phyloP scores from a whole-genome alignment of 306 rosid genomes.

The Psophocarpus tetragonolobus region DNA sequence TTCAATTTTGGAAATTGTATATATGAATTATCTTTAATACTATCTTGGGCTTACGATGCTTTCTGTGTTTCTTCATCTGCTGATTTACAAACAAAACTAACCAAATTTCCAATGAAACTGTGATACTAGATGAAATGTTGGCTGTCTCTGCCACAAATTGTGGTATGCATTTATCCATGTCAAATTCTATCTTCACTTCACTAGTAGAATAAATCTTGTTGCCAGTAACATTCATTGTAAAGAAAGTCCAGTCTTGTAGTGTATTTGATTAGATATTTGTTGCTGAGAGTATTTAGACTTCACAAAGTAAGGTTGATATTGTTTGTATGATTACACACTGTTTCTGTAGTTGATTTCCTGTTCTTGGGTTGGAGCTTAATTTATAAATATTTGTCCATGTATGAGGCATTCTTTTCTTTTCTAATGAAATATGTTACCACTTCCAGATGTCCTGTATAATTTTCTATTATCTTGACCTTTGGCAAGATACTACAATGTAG shows the following conservation, averaged over 20 bases:
- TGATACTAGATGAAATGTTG: neutral
- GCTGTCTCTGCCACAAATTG: neutral
- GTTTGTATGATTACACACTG: neutral
- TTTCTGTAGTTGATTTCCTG: neutral
- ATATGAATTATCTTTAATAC: neutral
- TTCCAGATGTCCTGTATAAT: neutral
- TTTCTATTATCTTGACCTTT: constrained; percentile 3
- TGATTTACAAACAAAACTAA: neutral
- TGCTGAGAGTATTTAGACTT: neutral
- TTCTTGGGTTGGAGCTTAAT: neutral
- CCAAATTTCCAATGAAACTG: neutral
- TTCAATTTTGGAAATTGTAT: neutral
- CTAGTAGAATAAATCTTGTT: neutral
- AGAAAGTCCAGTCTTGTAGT: neutral
- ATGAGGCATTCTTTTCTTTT: neutral
- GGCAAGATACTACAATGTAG: constrained; percentile 1
- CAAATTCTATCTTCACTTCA: neutral
- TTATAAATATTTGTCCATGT: neutral
- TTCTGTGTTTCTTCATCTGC: neutral
- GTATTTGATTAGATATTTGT: neutral
- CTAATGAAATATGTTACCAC: neutral
- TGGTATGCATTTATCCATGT: neutral
- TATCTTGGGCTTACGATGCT: neutral
- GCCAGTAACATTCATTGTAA: neutral
- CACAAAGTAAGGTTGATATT: neutral